phyloP scores from a whole-genome alignment of 2,329 filamentous ascomycete species.

The Spiromastix sp. region DNA sequence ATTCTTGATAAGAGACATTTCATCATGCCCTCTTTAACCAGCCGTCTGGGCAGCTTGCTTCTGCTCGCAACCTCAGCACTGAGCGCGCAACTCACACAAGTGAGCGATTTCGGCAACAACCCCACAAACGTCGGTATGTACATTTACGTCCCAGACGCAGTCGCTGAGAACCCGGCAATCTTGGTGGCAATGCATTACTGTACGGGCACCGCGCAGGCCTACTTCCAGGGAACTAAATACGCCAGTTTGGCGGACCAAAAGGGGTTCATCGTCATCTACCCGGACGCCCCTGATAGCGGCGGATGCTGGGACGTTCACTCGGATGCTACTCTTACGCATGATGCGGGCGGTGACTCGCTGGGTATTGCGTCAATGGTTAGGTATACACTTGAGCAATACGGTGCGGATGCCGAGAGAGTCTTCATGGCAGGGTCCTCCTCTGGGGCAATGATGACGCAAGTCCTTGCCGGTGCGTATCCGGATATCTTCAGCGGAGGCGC shows the following conservation, averaged over 20 bases:
- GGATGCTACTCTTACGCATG: conserved; percentile 40
- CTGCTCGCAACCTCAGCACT: not conserved
- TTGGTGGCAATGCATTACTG: conserved; percentile 48
- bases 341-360: conserved; percentile 47
- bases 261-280: conserved; percentile 42
- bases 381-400: conserved; percentile 44
- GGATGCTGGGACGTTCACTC: conserved; percentile 50
- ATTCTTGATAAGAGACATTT: no score
- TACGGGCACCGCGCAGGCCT: conserved; percentile 23
- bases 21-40: not conserved
- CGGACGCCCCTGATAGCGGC: conserved; percentile 38
- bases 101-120: conserved; percentile 33
- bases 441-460: conserved; percentile 48
- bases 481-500: conserved; percentile 43
- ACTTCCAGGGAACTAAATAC: conserved; percentile 41
- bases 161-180: conserved; percentile 36
- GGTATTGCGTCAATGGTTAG: conserved; percentile 50
- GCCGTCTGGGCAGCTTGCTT: not conserved
- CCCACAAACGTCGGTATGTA: conserved; percentile 40
- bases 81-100: conserved; percentile 11
- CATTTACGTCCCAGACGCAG: conserved; percentile 37
- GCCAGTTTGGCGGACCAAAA: conserved; percentile 37
- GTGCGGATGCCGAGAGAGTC: conserved; percentile 40
- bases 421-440: conserved; percentile 46
- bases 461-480: conserved; percentile 42